These are phyloP conservation scores for Tolypocladium paradoxum DNA, from an alignment of 2,329 filamentous ascomycete species.

Conservation along the genomic window DNA sequence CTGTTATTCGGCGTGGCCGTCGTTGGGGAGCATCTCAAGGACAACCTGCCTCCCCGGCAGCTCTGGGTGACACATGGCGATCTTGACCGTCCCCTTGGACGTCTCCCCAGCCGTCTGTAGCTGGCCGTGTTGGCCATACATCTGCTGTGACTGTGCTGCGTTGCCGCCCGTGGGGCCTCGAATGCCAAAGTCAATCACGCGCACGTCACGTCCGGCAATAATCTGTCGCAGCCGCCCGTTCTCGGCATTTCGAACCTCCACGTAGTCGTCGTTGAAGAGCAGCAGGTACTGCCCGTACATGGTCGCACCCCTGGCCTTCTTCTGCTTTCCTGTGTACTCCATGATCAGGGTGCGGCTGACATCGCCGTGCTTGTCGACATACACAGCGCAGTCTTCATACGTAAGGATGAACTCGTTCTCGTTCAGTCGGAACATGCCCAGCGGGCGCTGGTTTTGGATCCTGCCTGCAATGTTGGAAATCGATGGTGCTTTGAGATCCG, in stretches of 20 bases:
- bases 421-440: constrained; percentile 94
- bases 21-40: constrained; percentile 84
- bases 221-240: constrained; percentile 91
- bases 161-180: constrained; percentile 46
- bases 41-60: constrained; percentile 76
- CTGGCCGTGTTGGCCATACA: constrained; percentile 23
- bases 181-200: constrained; percentile 78
- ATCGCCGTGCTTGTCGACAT: constrained; percentile 96
- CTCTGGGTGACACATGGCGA: constrained; percentile 91
- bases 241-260: constrained; percentile 93
- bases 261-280: constrained; percentile 91
- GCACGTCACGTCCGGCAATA: constrained; percentile 82
- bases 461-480: constrained; percentile 78
- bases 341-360: constrained; percentile 90
- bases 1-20: constrained; percentile 53
- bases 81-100: constrained; percentile 72
- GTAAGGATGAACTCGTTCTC: constrained; percentile 87
- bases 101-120: constrained; percentile 28
- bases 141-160: constrained; percentile 21
- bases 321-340: constrained; percentile 90
- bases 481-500: constrained; percentile 67
- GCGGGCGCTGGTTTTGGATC: constrained; percentile 70
- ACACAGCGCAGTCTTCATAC: constrained; percentile 94
- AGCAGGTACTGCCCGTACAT: constrained; percentile 87
- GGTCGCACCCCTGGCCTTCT: constrained; percentile 69